phyloP scores from a whole-genome alignment of 257 asterid genomes.

The Penstemon barbatus region DNA sequence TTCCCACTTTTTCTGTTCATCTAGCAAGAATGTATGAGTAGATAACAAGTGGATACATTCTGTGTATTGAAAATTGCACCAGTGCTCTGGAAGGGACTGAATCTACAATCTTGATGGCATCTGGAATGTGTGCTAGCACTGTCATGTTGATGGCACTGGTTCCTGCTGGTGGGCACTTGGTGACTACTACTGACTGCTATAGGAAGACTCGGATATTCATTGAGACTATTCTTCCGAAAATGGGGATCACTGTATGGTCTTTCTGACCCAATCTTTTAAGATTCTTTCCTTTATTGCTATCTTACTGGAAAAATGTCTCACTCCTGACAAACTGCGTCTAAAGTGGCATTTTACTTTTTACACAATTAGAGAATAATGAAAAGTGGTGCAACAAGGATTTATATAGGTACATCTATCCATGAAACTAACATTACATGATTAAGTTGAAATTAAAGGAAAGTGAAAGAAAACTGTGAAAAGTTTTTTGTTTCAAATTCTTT shows the following conservation, averaged over 20 bases:
- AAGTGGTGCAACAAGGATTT: background rate
- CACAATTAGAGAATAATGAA: background rate
- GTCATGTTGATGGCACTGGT: conserved; percentile 80
- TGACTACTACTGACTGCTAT: conserved; percentile 92
- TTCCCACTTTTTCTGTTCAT: conserved; percentile 5
- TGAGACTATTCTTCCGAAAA: conserved; percentile 80
- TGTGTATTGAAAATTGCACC: conserved; percentile 32
- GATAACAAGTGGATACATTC: conserved; percentile 15
- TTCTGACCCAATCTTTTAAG: conserved; percentile 27
- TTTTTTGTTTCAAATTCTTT: background rate
- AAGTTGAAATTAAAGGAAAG: conserved; percentile 1
- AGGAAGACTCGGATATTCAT: conserved; percentile 85
- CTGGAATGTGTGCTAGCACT: conserved; percentile 94
- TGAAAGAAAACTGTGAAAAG: conserved; percentile 4
- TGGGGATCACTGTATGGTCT: conserved; percentile 79
- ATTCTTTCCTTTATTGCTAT: background rate
- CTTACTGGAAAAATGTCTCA: background rate
- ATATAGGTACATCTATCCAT: background rate
- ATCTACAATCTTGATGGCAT: conserved; percentile 74
- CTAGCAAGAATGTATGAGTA: conserved; percentile 19
- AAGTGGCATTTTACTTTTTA: conserved; percentile 13
- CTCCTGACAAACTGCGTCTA: background rate
- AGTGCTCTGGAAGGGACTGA: conserved; percentile 99
- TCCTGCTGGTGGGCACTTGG: conserved; percentile 94
- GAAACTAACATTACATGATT: background rate